A percentile compares a stretch with the other conserved stretches of the same genome.
phyloP scores from a whole-genome alignment of 805 yeast genomes.

The Candida tibetensis region DNA sequence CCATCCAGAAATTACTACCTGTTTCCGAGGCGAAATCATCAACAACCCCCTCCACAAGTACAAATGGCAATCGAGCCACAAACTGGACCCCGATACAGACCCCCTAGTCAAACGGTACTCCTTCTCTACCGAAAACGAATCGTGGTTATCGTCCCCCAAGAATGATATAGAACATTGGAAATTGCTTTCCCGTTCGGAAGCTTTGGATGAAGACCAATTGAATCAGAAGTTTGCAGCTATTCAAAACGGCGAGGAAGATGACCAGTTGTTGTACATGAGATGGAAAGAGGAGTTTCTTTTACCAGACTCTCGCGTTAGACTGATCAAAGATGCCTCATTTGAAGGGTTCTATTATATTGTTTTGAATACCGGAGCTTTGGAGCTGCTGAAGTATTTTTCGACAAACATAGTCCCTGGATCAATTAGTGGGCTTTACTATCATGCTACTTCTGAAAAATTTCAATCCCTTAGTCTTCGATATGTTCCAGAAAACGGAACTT shows the following conservation, averaged over 20 bases:
- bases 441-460: constrained; percentile 70
- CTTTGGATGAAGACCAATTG: constrained; percentile 16
- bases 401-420: constrained; percentile 51
- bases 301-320: constrained; percentile 69
- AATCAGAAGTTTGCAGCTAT: constrained; percentile 26
- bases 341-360: constrained; percentile 92
- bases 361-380: constrained; percentile 55
- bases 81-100: constrained; percentile 9
- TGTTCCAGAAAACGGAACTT: constrained; percentile 46
- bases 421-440: constrained; percentile 79
- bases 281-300: constrained; percentile 91
- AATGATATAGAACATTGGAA: constrained; percentile 52
- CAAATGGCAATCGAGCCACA: constrained; percentile 18
- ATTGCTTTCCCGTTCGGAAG: constrained; percentile 38
- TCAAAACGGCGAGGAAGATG: constrained; percentile 29
- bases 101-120: constrained; percentile 34
- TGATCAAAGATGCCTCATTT: constrained; percentile 72
- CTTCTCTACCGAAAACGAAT: constrained; percentile 54
- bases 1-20: constrained; percentile 65
- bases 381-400: constrained; percentile 3
- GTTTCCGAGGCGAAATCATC: constrained; percentile 69
- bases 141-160: constrained; percentile 50
- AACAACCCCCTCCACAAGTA: constrained; percentile 41
- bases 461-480: constrained; percentile 71
- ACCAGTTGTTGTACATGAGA: constrained; percentile 67